Conservation (phyloP, 1,284 basidiomycete genomes). For the Ganoderma multipileum region DNA sequence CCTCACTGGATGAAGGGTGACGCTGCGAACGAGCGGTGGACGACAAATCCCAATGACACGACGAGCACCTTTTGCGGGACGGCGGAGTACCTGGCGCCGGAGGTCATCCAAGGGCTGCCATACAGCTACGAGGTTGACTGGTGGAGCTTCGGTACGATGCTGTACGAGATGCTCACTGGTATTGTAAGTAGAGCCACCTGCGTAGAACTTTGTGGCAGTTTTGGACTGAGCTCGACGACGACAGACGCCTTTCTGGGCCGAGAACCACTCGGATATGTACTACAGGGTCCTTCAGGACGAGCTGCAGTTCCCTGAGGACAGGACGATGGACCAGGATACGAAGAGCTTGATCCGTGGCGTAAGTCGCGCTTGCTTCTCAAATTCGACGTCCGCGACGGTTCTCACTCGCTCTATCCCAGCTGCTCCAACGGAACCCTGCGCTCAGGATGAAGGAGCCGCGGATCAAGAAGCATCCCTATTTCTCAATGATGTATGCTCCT, state of each 20-base stretch:
- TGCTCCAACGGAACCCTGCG: constrained; percentile 91
- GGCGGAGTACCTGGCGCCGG: constrained; percentile 93
- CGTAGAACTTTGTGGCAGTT: constrained; percentile 12
- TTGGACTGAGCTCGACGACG: constrained; percentile 19
- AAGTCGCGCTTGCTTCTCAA: constrained; percentile 41
- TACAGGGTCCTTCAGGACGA: constrained; percentile 89
- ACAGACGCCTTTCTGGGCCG: constrained; percentile 93
- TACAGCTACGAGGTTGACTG: constrained; percentile 97
- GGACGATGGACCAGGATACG: constrained; percentile 92
- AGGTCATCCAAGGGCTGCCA: constrained; percentile 90
- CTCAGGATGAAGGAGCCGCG: constrained; percentile 91
- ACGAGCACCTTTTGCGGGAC: constrained; percentile 91
- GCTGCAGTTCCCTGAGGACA: constrained; percentile 87
- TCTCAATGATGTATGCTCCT: constrained; percentile 94
- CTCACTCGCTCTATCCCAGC: constrained; percentile 49
- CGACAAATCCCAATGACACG: constrained; percentile 59
- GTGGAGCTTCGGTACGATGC: constrained; percentile 98
- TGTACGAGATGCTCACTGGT: constrained; percentile 93
- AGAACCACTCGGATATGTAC: constrained; percentile 96
- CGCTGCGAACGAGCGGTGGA: constrained; percentile 61
- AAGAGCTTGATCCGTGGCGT: constrained; percentile 95
- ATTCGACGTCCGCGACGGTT: constrained; percentile 10
- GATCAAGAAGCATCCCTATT: constrained; percentile 95
- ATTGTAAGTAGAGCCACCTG: constrained; percentile 65
- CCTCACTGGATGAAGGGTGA: constrained; percentile 80